Evolutionary conservation across 768 basidiomycete genomes (phyloP).

Genomic region (Rhizopogon vesiculosus): DNA sequence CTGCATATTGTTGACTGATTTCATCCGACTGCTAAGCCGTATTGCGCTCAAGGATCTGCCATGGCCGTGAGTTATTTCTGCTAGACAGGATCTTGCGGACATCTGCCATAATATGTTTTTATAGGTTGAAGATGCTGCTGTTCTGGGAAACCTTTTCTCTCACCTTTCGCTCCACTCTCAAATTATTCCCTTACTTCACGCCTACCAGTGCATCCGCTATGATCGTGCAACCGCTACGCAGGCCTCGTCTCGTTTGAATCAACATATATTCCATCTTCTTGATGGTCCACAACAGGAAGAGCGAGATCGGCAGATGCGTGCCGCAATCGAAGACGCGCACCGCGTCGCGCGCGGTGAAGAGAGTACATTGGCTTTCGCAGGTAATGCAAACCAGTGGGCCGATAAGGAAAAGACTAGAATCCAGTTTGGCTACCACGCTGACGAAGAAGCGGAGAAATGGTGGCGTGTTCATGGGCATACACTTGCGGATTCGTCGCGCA

Average conservation of each 20-base stretch:
- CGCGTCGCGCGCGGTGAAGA: constrained; percentile 13
- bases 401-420: constrained; percentile 42
- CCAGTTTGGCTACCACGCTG: constrained; percentile 54
- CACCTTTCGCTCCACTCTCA: constrained; percentile 38
- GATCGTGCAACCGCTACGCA: constrained; percentile 47
- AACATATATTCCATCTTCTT: constrained; percentile 48
- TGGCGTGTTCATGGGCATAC: constrained; percentile 32
- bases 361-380: constrained; percentile 10
- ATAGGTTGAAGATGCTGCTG: constrained; percentile 33
- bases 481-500: constrained; percentile 1
- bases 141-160: constrained; percentile 47
- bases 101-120: constrained; percentile 5
- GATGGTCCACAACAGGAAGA: constrained; percentile 50
- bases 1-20: background rate
- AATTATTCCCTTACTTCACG: constrained; percentile 40
- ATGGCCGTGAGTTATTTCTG: constrained; percentile 37
- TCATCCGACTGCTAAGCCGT: constrained; percentile 30
- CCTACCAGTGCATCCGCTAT: constrained; percentile 49
- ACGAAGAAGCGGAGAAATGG: constrained; percentile 46
- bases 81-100: background rate
- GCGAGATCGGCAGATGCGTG: constrained; percentile 47
- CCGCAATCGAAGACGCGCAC: constrained; percentile 40
- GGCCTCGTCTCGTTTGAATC: constrained; percentile 43
- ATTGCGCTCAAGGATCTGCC: constrained; percentile 51
- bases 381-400: constrained; percentile 54